Conservation (phyloP, 164 flowering plant genomes). For the Liquidambar formosana region DNA sequence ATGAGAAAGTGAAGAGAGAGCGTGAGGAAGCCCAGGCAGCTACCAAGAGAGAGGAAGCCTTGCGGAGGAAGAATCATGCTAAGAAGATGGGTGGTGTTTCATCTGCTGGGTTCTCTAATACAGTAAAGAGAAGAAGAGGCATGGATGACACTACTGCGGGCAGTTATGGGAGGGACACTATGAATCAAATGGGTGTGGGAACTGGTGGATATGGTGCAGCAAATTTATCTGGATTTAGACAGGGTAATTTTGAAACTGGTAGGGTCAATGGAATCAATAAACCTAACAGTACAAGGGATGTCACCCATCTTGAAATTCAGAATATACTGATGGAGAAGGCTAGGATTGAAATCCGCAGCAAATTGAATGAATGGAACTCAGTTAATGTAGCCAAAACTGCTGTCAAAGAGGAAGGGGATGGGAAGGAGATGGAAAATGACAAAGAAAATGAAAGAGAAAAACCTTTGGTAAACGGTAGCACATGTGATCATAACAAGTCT, state of each 20-base stretch:
- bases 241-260: constrained; percentile 24
- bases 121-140: constrained; percentile 43
- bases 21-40: constrained; percentile 77
- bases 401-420: constrained; percentile 10
- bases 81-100: constrained; percentile 34
- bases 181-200: constrained; percentile 20
- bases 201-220: constrained; percentile 23
- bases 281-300: constrained; percentile 31
- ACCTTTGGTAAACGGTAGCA: constrained; percentile 9
- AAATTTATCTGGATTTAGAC: constrained; percentile 23
- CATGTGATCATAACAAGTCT: constrained; percentile 16
- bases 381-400: constrained; percentile 14
- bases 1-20: constrained; percentile 68
- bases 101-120: constrained; percentile 16
- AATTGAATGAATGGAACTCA: constrained; percentile 41
- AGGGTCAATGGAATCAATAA: constrained; percentile 28
- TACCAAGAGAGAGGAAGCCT: constrained; percentile 55
- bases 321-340: constrained; percentile 62
- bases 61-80: constrained; percentile 42
- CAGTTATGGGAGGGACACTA: constrained; percentile 15
- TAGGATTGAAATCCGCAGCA: constrained; percentile 43
- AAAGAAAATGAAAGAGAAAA: constrained; percentile 19
- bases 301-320: constrained; percentile 40
- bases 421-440: constrained; percentile 22
- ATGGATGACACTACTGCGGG: constrained; percentile 27